Evolutionary conservation across 225 moss, liverwort and hornwort genomes (phyloP).

Genomic region (Sphagnum tenellum): DNA sequence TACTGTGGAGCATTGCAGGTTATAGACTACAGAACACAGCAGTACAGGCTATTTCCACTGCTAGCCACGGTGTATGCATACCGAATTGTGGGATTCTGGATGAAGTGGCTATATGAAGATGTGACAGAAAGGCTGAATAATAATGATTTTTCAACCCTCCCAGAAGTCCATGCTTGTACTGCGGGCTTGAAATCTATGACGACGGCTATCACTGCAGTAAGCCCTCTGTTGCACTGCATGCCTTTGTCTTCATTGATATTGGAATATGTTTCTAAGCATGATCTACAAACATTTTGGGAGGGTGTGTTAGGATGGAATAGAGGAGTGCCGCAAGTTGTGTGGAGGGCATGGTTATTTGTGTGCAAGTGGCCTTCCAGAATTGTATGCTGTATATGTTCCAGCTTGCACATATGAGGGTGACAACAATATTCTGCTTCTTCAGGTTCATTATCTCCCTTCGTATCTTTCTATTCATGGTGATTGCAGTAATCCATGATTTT

Average conservation of each 20-base stretch:
- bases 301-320: constrained; percentile 65
- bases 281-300: no score
- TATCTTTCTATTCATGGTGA: no score
- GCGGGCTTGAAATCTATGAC: constrained; percentile 91
- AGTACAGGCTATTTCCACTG: constrained; percentile 77
- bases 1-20: constrained; percentile 37
- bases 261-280: no score
- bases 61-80: constrained; percentile 88
- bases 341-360: constrained; percentile 98
- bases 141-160: constrained; percentile 89
- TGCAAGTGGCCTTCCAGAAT: constrained; percentile 92
- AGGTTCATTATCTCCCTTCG: constrained; percentile 24
- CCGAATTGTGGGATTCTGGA: constrained; percentile 89
- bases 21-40: constrained; percentile 92
- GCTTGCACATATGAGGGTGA: constrained; percentile 98
- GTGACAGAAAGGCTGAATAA: constrained; percentile 63
- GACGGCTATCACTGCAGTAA: constrained; percentile 79
- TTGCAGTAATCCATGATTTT: no score
- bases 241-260: no score
- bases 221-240: constrained; percentile 4
- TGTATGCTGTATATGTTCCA: constrained; percentile 90
- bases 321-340: constrained; percentile 93
- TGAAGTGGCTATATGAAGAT: constrained; percentile 76
- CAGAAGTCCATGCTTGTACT: constrained; percentile 98
- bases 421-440: constrained; percentile 86